Evolutionary conservation across 139 green algal genomes (phyloP).

Genomic region (Haematococcus lacustris): DNA sequence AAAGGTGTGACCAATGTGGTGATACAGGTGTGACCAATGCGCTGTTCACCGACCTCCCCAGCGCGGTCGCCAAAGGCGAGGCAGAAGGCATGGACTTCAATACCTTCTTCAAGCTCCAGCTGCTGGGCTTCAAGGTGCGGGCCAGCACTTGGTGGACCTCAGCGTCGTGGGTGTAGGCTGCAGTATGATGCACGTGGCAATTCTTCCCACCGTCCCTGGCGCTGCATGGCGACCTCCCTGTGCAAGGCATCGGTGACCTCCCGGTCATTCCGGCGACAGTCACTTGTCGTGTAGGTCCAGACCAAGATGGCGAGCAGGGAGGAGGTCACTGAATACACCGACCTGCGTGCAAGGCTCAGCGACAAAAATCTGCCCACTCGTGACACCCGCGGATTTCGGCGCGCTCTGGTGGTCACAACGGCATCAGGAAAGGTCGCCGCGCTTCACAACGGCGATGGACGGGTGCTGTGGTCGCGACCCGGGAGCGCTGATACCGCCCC

Average conservation of each 20-base stretch:
- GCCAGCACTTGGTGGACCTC: too few relatives aligned
- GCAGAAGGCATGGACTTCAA: background rate
- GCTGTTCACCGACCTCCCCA: constrained; percentile 69
- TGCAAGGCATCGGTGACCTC: too few relatives aligned
- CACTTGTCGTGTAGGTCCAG: constrained; percentile 33
- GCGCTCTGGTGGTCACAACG: background rate
- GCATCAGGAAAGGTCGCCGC: constrained; percentile 57
- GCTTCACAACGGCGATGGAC: constrained; percentile 87
- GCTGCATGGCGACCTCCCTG: too few relatives aligned
- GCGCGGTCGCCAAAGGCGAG: background rate
- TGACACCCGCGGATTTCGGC: constrained; percentile 38
- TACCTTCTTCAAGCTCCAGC: constrained; percentile 17
- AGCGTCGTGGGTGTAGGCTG: too few relatives aligned
- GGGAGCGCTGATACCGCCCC: constrained; percentile 1
- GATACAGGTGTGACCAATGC: background rate
- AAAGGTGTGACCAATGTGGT: background rate
- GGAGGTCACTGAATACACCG: constrained; percentile 18
- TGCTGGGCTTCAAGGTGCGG: constrained; percentile 41
- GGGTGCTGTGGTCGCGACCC: constrained; percentile 61
- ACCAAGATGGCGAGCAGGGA: constrained; percentile 22
- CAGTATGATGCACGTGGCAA: too few relatives aligned
- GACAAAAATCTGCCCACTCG: constrained; percentile 3
- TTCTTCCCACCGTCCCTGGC: too few relatives aligned
- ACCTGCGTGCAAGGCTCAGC: constrained; percentile 11
- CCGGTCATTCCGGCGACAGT: too few relatives aligned